A percentile compares a stretch with the other conserved stretches of the same genome.
These are phyloP conservation scores for Didymella lethalis DNA, from an alignment of 2,329 filamentous ascomycete species.

Conservation along the genomic window DNA sequence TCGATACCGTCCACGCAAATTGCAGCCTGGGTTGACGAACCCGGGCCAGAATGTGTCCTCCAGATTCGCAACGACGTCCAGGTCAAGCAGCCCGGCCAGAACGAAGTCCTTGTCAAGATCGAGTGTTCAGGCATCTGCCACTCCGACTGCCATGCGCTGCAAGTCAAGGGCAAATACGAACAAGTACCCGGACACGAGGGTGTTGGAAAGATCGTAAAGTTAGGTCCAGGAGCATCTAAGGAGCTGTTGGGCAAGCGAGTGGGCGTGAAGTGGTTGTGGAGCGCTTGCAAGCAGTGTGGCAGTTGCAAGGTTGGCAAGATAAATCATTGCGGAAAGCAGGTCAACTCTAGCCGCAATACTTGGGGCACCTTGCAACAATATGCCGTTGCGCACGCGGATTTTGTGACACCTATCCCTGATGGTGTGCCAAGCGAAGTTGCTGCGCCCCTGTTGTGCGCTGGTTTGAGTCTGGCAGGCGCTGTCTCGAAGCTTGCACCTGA, in stretches of 20 bases:
- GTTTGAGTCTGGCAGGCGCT: constrained; percentile 72
- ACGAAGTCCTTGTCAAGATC: constrained; percentile 57
- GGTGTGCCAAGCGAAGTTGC: constrained; percentile 49
- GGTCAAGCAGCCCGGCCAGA: constrained; percentile 49
- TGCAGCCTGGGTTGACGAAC: constrained; percentile 49
- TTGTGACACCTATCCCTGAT: constrained; percentile 45
- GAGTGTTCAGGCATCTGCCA: constrained; percentile 59
- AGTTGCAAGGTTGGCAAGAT: constrained; percentile 48
- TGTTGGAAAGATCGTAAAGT: constrained; percentile 53
- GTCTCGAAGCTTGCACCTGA: constrained; percentile 86
- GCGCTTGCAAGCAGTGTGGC: constrained; percentile 51
- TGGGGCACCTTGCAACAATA: constrained; percentile 50
- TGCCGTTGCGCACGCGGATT: constrained; percentile 44
- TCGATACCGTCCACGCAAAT: constrained; percentile 46
- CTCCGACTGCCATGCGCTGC: constrained; percentile 58
- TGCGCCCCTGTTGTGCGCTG: constrained; percentile 48
- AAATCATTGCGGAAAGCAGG: constrained; percentile 54
- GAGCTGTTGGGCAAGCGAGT: constrained; percentile 49
- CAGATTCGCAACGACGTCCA: constrained; percentile 47
- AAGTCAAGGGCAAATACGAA: constrained; percentile 54
- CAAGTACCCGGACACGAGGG: constrained; percentile 59
- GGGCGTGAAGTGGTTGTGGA: constrained; percentile 58
- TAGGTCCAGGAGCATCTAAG: constrained; percentile 39
- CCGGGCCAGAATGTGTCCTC: constrained; percentile 46
- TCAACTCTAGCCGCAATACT: constrained; percentile 53